phyloP scores from a whole-genome alignment of 2,329 filamentous ascomycete genomes.

The Drechslerella stenobrocha region DNA sequence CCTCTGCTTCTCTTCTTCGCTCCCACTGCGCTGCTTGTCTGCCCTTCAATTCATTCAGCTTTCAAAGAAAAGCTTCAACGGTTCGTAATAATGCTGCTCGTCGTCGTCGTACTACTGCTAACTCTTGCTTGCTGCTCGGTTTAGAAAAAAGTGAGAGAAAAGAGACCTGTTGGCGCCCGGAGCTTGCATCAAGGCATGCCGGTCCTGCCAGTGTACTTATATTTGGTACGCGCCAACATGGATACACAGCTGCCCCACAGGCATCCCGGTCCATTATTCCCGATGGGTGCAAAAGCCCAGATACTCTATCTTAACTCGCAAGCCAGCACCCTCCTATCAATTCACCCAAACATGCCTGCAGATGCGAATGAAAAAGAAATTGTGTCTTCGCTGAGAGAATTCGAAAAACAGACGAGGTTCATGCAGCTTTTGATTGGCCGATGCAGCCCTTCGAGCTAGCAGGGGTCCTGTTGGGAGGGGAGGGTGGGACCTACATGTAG shows the following conservation, averaged over 20 bases:
- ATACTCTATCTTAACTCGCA: conserved; percentile 49
- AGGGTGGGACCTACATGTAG: conserved; percentile 19
- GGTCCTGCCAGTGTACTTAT: conserved; percentile 49
- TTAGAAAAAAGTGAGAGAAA: conserved; percentile 14
- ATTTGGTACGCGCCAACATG: conserved; percentile 50
- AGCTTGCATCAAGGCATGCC: conserved; percentile 49
- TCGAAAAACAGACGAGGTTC: conserved; percentile 46
- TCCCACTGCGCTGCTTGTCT: too few relatives aligned
- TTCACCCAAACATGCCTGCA: conserved; percentile 47
- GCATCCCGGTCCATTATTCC: conserved; percentile 37
- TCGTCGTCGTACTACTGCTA: conserved; percentile 25
- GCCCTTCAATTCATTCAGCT: too few relatives aligned
- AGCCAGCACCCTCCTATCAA: conserved; percentile 48
- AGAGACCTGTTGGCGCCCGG: conserved; percentile 49
- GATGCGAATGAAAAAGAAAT: conserved; percentile 49
- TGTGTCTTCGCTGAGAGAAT: conserved; percentile 45
- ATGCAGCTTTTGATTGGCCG: conserved; percentile 45
- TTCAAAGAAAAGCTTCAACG: too few relatives aligned
- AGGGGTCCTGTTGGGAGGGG: conserved; percentile 27
- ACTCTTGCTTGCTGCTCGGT: conserved; percentile 16
- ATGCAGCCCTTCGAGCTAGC: conserved; percentile 41
- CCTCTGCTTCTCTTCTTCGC: too few relatives aligned
- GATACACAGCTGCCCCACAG: conserved; percentile 47
- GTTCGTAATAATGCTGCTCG: background rate
- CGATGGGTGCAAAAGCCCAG: conserved; percentile 45